These are phyloP conservation scores for Porphyrellus cyaneotinctus DNA, from an alignment of 768 basidiomycete species.

Conservation along the genomic window DNA sequence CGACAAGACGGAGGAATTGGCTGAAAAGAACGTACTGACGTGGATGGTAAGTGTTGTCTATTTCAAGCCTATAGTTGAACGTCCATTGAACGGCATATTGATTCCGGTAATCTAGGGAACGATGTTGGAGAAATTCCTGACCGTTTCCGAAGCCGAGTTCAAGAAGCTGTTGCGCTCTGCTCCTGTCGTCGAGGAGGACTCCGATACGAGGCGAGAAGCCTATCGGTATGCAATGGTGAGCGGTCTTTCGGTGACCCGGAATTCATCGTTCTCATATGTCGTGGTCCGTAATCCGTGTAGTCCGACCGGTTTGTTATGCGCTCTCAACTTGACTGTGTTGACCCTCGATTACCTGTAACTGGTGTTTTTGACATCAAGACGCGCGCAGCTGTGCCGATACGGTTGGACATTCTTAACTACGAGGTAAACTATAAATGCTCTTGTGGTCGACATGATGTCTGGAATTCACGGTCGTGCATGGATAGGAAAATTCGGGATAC, in stretches of 20 bases:
- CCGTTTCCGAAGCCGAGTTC: constrained; percentile 62
- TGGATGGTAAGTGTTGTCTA: constrained; percentile 54
- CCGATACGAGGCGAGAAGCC: constrained; percentile 54
- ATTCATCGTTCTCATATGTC: not conserved
- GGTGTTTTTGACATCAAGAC: constrained; percentile 98
- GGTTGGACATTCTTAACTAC: constrained; percentile 82
- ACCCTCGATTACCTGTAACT: constrained; percentile 76
- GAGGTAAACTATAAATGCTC: constrained; percentile 38
- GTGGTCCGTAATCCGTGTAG: constrained; percentile 18
- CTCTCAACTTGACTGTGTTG: constrained; percentile 89
- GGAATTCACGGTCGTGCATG: not conserved
- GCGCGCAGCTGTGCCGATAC: constrained; percentile 77
- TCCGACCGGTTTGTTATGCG: constrained; percentile 72
- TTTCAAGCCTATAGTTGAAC: no score
- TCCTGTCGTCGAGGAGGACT: constrained; percentile 24
- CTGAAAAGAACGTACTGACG: constrained; percentile 66
- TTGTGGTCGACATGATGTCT: not conserved
- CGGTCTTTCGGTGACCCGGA: not conserved
- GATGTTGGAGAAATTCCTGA: constrained; percentile 85
- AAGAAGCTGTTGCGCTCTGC: constrained; percentile 44
- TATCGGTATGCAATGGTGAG: constrained; percentile 83
- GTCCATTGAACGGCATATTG: no score
- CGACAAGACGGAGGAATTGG: constrained; percentile 36
- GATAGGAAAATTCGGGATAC: constrained; percentile 76
- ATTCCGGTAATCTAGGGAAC: constrained; percentile 56